A percentile compares a stretch with the other conserved stretches of the same genome.
Conservation (phyloP, 495 filamentous ascomycete genomes). For the Xylaria grammica region DNA sequence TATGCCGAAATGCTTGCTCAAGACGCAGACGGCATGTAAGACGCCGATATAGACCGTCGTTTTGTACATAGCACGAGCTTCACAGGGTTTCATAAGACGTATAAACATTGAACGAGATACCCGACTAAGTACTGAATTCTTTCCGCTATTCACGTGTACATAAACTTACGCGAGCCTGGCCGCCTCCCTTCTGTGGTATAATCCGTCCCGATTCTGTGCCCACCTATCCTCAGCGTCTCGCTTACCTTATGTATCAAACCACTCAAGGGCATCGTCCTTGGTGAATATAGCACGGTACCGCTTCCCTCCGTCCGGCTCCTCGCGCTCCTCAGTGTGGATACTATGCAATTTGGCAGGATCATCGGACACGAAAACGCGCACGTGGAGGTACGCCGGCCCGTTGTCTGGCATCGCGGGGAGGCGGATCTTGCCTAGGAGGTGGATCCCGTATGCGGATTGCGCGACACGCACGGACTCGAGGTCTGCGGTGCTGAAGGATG, state of each 20-base stretch:
- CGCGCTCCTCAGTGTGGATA: slow-evolving; percentile 58
- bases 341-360: slow-evolving; percentile 55
- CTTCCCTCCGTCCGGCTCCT: slow-evolving; percentile 48
- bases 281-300: slow-evolving; percentile 58
- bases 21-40: slow-evolving; percentile 65
- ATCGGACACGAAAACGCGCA: slow-evolving; percentile 57
- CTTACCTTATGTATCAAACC: slow-evolving; percentile 58
- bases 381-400: slow-evolving; percentile 52
- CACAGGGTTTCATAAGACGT: slow-evolving; percentile 3
- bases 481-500: slow-evolving; percentile 52
- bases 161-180: background rate
- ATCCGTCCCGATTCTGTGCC: too few relatives aligned
- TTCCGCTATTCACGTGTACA: background rate
- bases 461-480: slow-evolving; percentile 57
- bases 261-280: slow-evolving; percentile 58
- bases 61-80: slow-evolving; percentile 13
- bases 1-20: slow-evolving; percentile 84
- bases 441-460: slow-evolving; percentile 58
- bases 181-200: background rate
- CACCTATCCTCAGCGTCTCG: background rate
- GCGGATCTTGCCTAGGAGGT: slow-evolving; percentile 62
- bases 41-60: background rate
- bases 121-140: slow-evolving; percentile 8
- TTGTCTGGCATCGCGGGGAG: slow-evolving; percentile 50
- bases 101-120: slow-evolving; percentile 15